phyloP scores from a whole-genome alignment of 495 filamentous ascomycete species.

The Clavariopsis aquatica region DNA sequence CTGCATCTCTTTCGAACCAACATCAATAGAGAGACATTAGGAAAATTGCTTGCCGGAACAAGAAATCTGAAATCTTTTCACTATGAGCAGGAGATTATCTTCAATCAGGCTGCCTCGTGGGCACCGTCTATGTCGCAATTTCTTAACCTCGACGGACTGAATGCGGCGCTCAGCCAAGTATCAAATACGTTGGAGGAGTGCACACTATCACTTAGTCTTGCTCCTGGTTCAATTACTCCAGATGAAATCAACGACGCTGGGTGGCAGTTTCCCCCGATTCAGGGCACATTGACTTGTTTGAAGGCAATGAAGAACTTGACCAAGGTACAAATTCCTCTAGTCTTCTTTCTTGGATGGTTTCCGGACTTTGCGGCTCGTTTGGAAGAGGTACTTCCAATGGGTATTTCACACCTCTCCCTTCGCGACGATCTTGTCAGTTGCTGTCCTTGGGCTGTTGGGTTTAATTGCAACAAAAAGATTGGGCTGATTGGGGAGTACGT shows the following conservation, averaged over 20 bases:
- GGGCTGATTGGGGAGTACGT: slow-evolving; percentile 8
- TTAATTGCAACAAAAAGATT: slow-evolving; percentile 17
- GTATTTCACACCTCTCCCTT: not conserved
- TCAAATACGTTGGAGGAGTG: slow-evolving; percentile 1
- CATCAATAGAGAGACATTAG: slow-evolving; percentile 14
- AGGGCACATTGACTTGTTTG: slow-evolving; percentile 20
- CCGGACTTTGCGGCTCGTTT: slow-evolving; percentile 14
- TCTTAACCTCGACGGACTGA: slow-evolving; percentile 15
- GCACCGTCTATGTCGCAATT: not conserved
- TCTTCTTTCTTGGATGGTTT: slow-evolving; percentile 14
- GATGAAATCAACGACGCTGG: slow-evolving; percentile 5
- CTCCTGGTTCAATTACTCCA: slow-evolving; percentile 11
- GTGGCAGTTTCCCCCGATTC: slow-evolving; percentile 5
- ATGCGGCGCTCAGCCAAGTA: slow-evolving; percentile 2
- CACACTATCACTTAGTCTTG: slow-evolving; percentile 8
- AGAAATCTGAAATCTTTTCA: slow-evolving; percentile 3
- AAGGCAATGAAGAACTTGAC: slow-evolving; percentile 10
- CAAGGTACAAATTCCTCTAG: slow-evolving; percentile 2
- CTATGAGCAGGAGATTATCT: slow-evolving; percentile 13
- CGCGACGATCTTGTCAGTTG: slow-evolving; percentile 13
- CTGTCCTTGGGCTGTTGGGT: slow-evolving; percentile 13
- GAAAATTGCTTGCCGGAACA: slow-evolving; percentile 6
- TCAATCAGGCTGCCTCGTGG: not conserved
- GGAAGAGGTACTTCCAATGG: slow-evolving; percentile 6
- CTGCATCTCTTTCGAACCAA: slow-evolving; percentile 18